phyloP scores from a whole-genome alignment of 176 grass and related monocot genomes.

The Juncus effusus region DNA sequence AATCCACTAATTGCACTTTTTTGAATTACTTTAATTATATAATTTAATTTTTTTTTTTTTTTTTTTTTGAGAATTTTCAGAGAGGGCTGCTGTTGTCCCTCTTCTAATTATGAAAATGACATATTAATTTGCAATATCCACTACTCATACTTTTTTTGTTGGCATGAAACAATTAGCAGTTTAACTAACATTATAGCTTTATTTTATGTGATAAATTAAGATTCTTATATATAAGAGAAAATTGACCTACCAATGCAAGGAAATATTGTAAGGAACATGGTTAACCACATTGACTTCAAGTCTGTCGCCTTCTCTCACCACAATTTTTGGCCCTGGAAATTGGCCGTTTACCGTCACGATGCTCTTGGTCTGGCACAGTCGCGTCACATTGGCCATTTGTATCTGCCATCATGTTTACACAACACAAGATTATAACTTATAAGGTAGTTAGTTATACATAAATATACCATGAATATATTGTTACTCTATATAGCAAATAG shows the following conservation, averaged over 20 bases:
- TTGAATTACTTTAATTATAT: not conserved
- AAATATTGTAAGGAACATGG: slow-evolving; percentile 61
- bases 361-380: slow-evolving; percentile 67
- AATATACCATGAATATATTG: too few species aligned
- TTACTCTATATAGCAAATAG: too few species aligned
- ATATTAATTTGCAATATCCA: not conserved
- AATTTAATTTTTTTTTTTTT: not conserved
- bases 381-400: slow-evolving; percentile 48
- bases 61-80: too few species aligned
- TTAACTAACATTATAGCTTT: slow-evolving; percentile 20
- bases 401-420: slow-evolving; percentile 19
- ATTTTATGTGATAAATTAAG: slow-evolving; percentile 6
- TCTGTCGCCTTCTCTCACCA: slow-evolving; percentile 63
- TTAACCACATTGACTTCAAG: slow-evolving; percentile 61
- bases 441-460: too few species aligned
- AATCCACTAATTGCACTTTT: not conserved
- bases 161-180: not conserved
- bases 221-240: slow-evolving; percentile 22
- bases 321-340: slow-evolving; percentile 57
- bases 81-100: not conserved
- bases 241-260: slow-evolving; percentile 58
- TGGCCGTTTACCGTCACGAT: slow-evolving; percentile 80
- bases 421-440: not conserved
- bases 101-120: not conserved
- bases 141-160: not conserved